Evolutionary conservation across 257 asterid species (phyloP).

Genomic region (Solanum clarkiae): DNA sequence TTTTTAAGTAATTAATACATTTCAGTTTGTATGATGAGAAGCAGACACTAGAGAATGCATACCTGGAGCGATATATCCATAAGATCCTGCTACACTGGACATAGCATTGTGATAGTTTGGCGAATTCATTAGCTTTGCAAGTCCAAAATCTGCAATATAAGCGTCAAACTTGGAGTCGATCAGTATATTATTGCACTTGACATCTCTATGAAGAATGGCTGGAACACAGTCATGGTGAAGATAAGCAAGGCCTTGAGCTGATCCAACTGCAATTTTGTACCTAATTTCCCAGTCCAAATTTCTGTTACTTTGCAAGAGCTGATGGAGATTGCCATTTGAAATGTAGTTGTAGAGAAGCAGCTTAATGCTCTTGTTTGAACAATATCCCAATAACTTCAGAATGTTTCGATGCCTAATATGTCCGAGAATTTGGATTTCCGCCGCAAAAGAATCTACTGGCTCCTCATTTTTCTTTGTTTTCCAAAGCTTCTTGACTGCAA

Average conservation of each 20-base stretch:
- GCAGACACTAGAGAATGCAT: slow-evolving; percentile 9
- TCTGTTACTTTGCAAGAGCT: slow-evolving; percentile 57
- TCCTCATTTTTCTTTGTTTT: slow-evolving; percentile 60
- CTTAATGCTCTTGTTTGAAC: slow-evolving; percentile 71
- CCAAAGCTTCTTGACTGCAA: slow-evolving; percentile 94
- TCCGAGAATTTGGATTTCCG: slow-evolving; percentile 89
- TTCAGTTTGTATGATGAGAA: background rate
- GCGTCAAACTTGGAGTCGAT: slow-evolving; percentile 77
- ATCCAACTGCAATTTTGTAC: slow-evolving; percentile 78
- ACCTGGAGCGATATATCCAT: slow-evolving; percentile 97
- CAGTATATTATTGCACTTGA: slow-evolving; percentile 88
- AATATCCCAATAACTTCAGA: slow-evolving; percentile 74
- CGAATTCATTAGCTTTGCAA: slow-evolving; percentile 81
- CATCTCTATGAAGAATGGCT: slow-evolving; percentile 78
- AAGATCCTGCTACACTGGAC: slow-evolving; percentile 86
- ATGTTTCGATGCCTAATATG: slow-evolving; percentile 91
- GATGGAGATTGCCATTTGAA: slow-evolving; percentile 78
- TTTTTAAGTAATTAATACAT: background rate
- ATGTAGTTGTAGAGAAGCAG: slow-evolving; percentile 80
- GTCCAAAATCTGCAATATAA: slow-evolving; percentile 93
- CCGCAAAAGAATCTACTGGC: slow-evolving; percentile 64
- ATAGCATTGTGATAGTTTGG: slow-evolving; percentile 81
- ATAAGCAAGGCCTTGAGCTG: slow-evolving; percentile 92
- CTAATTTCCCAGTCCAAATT: slow-evolving; percentile 89
- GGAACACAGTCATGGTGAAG: slow-evolving; percentile 93